Percentiles rank a stretch among this genome's conserved stretches.
phyloP scores from a whole-genome alignment of 2,329 filamentous ascomycete genomes.

The Grosmannia huntii region DNA sequence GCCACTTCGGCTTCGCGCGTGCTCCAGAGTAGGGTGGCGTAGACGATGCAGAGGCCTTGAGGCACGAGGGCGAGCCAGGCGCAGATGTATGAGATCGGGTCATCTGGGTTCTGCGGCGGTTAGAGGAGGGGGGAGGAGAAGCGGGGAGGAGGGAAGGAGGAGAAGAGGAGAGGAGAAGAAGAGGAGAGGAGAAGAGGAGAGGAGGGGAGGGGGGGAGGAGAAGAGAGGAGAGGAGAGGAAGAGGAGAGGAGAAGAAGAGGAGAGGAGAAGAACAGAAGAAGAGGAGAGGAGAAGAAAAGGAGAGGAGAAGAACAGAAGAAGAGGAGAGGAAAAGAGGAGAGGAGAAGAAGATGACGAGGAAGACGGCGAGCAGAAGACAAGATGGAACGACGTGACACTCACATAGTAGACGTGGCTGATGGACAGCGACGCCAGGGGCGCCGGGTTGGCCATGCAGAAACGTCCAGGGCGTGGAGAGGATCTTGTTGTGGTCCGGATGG shows the following conservation, averaged over 20 bases:
- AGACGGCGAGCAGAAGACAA: background rate
- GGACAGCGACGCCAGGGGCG: constrained; percentile 73
- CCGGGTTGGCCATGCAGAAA: constrained; percentile 23
- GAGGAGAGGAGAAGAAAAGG: background rate
- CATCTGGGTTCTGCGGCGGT: constrained; percentile 59
- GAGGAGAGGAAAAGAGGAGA: background rate
- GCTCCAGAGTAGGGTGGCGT: constrained; percentile 80
- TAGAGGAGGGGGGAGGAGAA: background rate
- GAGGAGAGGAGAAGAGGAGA: background rate
- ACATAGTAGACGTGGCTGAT: constrained; percentile 96
- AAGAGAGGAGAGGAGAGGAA: background rate
- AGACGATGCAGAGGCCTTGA: constrained; percentile 80
- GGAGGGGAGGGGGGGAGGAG: too few relatives aligned
- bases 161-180: background rate
- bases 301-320: background rate
- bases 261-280: background rate
- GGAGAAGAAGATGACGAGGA: too few relatives aligned
- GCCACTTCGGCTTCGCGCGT: constrained; percentile 81
- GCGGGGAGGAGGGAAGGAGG: background rate
- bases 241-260: too few relatives aligned
- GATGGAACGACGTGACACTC: constrained; percentile 18
- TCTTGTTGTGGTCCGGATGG: too few relatives aligned
- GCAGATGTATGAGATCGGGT: constrained; percentile 73
- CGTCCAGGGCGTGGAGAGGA: too few relatives aligned
- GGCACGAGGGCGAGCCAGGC: constrained; percentile 91